Conservation (phyloP, 2,329 filamentous ascomycete genomes). For the Colletotrichum sp. region DNA sequence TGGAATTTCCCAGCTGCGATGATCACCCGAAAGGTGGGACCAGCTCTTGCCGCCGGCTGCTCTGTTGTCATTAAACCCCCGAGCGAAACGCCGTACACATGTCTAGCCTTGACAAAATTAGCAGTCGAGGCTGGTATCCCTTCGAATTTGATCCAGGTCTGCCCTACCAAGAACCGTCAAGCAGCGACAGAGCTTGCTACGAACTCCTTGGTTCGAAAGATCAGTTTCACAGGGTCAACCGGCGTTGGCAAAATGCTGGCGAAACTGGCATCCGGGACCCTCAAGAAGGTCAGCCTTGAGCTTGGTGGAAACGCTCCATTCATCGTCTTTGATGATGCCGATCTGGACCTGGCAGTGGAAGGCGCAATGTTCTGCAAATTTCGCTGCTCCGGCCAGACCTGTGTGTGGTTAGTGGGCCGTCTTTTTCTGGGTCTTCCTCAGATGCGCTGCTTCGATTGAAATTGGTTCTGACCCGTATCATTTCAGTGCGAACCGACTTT, state of each 20-base stretch:
- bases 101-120: constrained; percentile 69
- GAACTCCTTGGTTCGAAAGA: constrained; percentile 61
- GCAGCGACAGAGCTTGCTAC: constrained; percentile 26
- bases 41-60: constrained; percentile 71
- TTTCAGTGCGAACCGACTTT: constrained; percentile 56
- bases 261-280: constrained; percentile 70
- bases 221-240: constrained; percentile 73
- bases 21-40: constrained; percentile 47
- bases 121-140: constrained; percentile 71
- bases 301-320: constrained; percentile 78
- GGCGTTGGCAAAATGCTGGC: constrained; percentile 57
- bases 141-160: constrained; percentile 59
- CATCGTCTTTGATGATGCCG: constrained; percentile 79
- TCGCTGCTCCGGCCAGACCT: constrained; percentile 75
- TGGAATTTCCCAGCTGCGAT: constrained; percentile 67
- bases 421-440: background rate
- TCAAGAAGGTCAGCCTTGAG: constrained; percentile 78
- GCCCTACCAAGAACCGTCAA: constrained; percentile 28
- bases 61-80: constrained; percentile 74
- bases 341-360: constrained; percentile 70
- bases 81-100: constrained; percentile 71
- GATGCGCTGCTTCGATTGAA: background rate
- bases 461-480: background rate
- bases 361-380: constrained; percentile 75
- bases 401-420: constrained; percentile 46